Base-by-base conservation (phyloP, 2,329 filamentous ascomycete genomes). In the Cladosporium sp. region DNA sequence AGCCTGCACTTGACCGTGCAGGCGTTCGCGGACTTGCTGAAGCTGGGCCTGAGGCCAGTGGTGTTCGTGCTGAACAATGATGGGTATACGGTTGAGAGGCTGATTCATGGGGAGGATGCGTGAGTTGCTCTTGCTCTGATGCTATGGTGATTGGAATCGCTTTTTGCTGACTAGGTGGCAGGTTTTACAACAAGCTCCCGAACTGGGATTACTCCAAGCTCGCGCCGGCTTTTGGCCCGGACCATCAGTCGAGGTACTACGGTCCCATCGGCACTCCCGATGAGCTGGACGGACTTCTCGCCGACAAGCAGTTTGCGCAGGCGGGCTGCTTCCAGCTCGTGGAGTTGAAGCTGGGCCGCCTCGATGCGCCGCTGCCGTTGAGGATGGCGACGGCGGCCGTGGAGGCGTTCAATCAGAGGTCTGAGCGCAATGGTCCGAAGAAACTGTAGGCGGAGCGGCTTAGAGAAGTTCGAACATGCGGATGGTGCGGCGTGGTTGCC, bases 1-100 rank as follows among this genome's bases (percentile, higher is more conserved):
- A 79, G 77, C 56, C 72, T 83, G 54, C 78, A 82, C 63, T 77
- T 84, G 72, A 83, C 79, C 0, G 76, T 72, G 0, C 80, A 83
- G 61, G 89, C 93, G 70, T 67, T 95, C 58, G 87, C 83, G 68
- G 93, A 89, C 14, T 91, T 95, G 79, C 80, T 95, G 58, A 80
- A 84, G 35, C 84, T 88, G 54, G 77, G 79, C 22, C 74, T 95
- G 53, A 78, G 80, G 54, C 68, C 83, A 3, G 74, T 58, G 10
- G 43, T 58, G 18, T 55, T 83, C 54, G 61, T 83, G 8, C 74
- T 83, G 58, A 82, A 82, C 59, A 83, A 83, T 52, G 72, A 77
- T 28, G 80, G 80, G 0, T 83, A 83, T 58, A 80, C 79, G 0
- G 79, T 82, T 45, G 80, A 83, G 67, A 68, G 80, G 7, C 72